Percentiles rank a stretch among this genome's conserved stretches.
phyloP scores from a whole-genome alignment of 768 basidiomycete genomes.

The Boletales sp. region DNA sequence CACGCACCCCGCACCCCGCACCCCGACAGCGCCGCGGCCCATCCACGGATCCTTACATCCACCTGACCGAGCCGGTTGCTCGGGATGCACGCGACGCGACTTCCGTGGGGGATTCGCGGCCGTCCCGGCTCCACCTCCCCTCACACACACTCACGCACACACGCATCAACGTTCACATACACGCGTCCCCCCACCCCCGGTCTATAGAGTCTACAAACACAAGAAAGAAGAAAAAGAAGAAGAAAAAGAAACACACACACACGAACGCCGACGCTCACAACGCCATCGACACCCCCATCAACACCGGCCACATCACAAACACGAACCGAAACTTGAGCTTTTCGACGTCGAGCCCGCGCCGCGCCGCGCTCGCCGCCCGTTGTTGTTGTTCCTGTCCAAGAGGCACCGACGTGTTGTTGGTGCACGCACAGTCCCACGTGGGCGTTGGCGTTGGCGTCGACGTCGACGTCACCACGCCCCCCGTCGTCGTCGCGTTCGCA shows the following conservation, averaged over 20 bases:
- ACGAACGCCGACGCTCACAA: slow-evolving; percentile 32
- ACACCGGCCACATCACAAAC: slow-evolving; percentile 53
- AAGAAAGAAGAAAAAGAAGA: not conserved
- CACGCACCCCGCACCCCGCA: too few species aligned
- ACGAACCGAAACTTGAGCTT: slow-evolving; percentile 44
- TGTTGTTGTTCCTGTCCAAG: slow-evolving; percentile 4
- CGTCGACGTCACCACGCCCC: slow-evolving; percentile 2
- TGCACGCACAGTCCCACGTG: too few species aligned
- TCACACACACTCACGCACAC: too few species aligned
- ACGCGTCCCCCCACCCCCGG: too few species aligned
- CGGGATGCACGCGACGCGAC: too few species aligned
- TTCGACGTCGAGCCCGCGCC: slow-evolving; percentile 28
- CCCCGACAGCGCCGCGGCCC: too few species aligned
- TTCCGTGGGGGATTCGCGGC: too few species aligned
- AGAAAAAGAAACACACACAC: not conserved
- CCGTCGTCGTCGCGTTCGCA: not conserved
- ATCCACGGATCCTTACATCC: too few species aligned
- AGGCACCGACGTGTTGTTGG: not conserved
- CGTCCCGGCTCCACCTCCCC: too few species aligned
- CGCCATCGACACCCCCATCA: slow-evolving; percentile 56
- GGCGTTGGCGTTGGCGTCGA: not conserved
- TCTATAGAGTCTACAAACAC: not conserved
- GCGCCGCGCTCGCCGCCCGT: slow-evolving; percentile 17
- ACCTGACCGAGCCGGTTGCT: too few species aligned
- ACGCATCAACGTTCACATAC: too few species aligned